Evolutionary conservation across 1,139 yeast species (phyloP).

Genomic region (Hansenula sp.): DNA sequence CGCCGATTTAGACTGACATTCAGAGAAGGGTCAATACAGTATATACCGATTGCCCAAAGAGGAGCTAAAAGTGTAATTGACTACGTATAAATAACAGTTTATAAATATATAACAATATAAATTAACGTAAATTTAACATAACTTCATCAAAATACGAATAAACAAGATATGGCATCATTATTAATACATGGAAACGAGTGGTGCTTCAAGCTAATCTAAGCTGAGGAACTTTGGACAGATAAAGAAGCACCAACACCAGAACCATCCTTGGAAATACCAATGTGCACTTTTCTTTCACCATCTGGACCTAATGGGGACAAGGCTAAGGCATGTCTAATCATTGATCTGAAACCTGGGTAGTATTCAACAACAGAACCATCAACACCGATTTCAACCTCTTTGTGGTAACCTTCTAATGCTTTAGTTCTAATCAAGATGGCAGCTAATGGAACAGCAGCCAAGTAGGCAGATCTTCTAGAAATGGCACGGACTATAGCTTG

Average conservation of each 20-base stretch:
- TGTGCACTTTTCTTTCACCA: slow-evolving; percentile 62
- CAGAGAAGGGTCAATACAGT: no score
- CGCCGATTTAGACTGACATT: no score
- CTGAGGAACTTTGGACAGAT: slow-evolving; percentile 48
- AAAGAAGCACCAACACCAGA: slow-evolving; percentile 96
- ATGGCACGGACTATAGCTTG: slow-evolving; percentile 74
- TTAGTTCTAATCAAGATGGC: slow-evolving; percentile 62
- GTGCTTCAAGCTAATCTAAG: neutral
- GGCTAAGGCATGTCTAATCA: slow-evolving; percentile 71
- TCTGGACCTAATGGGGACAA: slow-evolving; percentile 68
- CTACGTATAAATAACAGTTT: no score
- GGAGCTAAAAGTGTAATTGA: no score
- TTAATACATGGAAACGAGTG: neutral
- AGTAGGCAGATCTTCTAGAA: slow-evolving; percentile 78
- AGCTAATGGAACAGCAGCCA: slow-evolving; percentile 86
- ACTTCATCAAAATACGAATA: neutral
- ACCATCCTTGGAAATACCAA: slow-evolving; percentile 88
- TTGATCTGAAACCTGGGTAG: slow-evolving; percentile 81
- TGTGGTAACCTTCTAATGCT: slow-evolving; percentile 53
- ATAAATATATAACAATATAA: no score
- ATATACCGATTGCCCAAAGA: no score
- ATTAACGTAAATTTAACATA: no score
- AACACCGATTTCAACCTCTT: slow-evolving; percentile 84
- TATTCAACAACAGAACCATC: slow-evolving; percentile 93
- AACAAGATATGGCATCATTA: neutral